A percentile compares a stretch with the other conserved stretches of the same genome.
Conservation (phyloP, 768 basidiomycete species). For the Rhodosporidiobolus sp. region DNA sequence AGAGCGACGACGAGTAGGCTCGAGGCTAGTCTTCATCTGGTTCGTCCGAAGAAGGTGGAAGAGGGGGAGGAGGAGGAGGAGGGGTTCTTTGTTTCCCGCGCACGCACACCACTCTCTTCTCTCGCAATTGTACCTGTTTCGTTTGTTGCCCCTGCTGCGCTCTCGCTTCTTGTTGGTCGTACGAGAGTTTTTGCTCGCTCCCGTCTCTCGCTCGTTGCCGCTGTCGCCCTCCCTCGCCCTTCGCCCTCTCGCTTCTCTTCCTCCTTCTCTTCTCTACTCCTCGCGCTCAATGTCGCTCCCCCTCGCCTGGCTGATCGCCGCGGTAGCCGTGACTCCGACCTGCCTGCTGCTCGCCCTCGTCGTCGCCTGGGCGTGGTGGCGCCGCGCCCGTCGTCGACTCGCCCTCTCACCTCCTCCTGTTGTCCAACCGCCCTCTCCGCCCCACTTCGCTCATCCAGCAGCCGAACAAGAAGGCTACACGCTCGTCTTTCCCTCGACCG, state of each 20-base stretch:
- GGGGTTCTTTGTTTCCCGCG: too few relatives aligned
- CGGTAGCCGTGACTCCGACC: neutral
- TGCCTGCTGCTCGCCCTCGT: neutral
- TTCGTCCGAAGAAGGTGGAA: too few relatives aligned
- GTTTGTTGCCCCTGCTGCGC: too few relatives aligned
- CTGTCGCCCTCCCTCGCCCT: neutral
- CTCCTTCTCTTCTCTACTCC: neutral
- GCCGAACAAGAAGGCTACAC: neutral
- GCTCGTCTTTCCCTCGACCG: neutral
- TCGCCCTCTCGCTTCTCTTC: neutral
- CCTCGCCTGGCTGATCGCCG: neutral
- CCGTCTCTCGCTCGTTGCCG: too few relatives aligned
- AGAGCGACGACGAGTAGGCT: constrained; percentile 18
- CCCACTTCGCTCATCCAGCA: neutral
- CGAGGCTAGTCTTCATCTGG: neutral
- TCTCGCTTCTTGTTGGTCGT: too few relatives aligned
- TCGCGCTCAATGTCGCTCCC: neutral
- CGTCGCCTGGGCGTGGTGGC: neutral
- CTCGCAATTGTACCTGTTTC: too few relatives aligned
- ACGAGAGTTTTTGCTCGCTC: too few relatives aligned
- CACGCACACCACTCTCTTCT: too few relatives aligned
- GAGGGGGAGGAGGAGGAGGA: too few relatives aligned
- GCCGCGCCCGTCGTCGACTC: neutral
- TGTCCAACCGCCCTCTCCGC: neutral
- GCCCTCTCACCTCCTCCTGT: neutral